These are phyloP conservation scores for Talaromyces sp. DNA, from an alignment of 2,329 filamentous ascomycete species.

Conservation along the genomic window DNA sequence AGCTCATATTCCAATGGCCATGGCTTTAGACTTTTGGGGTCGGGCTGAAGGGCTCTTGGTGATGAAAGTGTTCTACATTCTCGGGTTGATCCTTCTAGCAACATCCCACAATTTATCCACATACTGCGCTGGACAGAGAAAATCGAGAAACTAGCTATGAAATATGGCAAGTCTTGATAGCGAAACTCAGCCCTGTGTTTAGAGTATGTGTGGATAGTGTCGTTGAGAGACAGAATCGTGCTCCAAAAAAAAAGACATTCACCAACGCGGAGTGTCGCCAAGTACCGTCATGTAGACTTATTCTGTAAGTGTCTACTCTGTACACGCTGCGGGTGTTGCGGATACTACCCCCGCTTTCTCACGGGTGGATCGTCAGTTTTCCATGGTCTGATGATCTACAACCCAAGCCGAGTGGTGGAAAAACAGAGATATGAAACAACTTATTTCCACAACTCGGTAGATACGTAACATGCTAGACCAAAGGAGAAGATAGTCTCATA, in stretches of 20 bases:
- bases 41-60: conserved; percentile 50
- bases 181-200: background rate
- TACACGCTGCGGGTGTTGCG: too few relatives aligned
- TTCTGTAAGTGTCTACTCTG: background rate
- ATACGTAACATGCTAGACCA: background rate
- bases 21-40: conserved; percentile 56
- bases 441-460: background rate
- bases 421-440: background rate
- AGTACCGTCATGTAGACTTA: background rate
- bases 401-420: background rate
- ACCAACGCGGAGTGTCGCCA: background rate
- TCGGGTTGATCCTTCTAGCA: conserved; percentile 54
- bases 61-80: conserved; percentile 38
- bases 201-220: too few relatives aligned
- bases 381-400: background rate
- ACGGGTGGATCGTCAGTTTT: background rate
- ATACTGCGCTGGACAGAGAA: conserved; percentile 56
- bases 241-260: background rate
- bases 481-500: background rate
- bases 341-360: background rate
- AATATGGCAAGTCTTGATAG: conserved; percentile 32
- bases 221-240: background rate
- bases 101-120: conserved; percentile 51
- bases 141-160: conserved; percentile 51
- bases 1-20: conserved; percentile 53